A percentile compares a stretch with the other conserved stretches of the same genome.
phyloP scores from a whole-genome alignment of 139 green algal genomes.

The Diplosphaera chodatii region DNA sequence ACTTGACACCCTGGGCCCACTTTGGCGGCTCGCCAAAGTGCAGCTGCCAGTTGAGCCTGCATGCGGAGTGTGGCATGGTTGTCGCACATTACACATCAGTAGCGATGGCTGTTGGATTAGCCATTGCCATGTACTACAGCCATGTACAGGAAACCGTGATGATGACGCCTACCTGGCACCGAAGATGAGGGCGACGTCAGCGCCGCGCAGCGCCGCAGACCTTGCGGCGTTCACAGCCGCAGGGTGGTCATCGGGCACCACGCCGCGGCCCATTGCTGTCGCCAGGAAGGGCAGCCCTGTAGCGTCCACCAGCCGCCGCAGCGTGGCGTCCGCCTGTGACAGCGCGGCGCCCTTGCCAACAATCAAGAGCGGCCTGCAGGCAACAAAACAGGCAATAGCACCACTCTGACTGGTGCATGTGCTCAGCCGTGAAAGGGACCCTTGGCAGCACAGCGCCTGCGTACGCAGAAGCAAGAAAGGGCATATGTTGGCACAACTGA shows the following conservation, averaged over 20 bases:
- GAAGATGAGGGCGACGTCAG: constrained; percentile 66
- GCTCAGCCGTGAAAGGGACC: too few species aligned
- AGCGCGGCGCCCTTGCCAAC: constrained; percentile 65
- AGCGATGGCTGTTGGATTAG: too few species aligned
- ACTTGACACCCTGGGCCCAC: constrained; percentile 51
- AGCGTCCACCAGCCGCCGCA: constrained; percentile 42
- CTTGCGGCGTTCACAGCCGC: constrained; percentile 54
- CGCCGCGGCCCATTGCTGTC: constrained; percentile 70
- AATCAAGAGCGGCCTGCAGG: constrained; percentile 60
- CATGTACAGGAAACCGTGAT: neutral
- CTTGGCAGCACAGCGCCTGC: too few species aligned
- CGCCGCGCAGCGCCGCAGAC: constrained; percentile 47
- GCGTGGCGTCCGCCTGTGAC: constrained; percentile 24
- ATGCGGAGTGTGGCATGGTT: too few species aligned
- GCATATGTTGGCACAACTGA: too few species aligned
- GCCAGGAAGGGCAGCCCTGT: constrained; percentile 56
- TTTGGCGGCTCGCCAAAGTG: constrained; percentile 70
- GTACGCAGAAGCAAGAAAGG: constrained; percentile 9
- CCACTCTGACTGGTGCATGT: too few species aligned
- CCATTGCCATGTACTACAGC: too few species aligned
- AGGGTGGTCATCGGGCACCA: constrained; percentile 58
- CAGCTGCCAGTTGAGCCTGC: constrained; percentile 76
- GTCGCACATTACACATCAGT: too few species aligned
- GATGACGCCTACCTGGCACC: constrained; percentile 36
- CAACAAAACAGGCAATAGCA: too few species aligned